Evolutionary conservation across 2,329 filamentous ascomycete species (phyloP).

Genomic region (Arthrobotrys sphaeroides): DNA sequence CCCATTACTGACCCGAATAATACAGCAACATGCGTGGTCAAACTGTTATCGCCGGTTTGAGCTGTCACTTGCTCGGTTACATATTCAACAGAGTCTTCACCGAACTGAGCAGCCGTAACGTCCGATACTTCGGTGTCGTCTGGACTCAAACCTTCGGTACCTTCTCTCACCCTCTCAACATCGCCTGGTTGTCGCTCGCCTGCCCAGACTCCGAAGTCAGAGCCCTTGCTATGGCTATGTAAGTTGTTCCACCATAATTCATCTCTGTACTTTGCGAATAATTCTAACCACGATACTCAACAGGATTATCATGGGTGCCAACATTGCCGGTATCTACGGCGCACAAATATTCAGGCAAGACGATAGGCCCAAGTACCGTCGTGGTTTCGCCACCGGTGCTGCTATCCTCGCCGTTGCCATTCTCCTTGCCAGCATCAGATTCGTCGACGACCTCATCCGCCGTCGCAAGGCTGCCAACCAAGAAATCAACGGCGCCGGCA

Average conservation of each 20-base stretch:
- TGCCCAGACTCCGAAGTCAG: conserved; percentile 69
- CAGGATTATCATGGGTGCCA: conserved; percentile 71
- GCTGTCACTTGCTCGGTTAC: conserved; percentile 66
- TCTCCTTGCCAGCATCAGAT: conserved; percentile 62
- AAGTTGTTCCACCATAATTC: conserved; percentile 55
- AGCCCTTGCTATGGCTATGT: conserved; percentile 70
- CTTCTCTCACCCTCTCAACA: conserved; percentile 69
- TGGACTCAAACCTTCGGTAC: conserved; percentile 69
- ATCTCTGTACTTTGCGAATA: neutral
- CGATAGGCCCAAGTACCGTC: conserved; percentile 66
- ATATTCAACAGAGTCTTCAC: conserved; percentile 68
- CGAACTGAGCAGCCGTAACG: conserved; percentile 62
- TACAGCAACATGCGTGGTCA: conserved; percentile 65
- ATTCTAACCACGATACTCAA: neutral
- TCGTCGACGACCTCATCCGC: conserved; percentile 62
- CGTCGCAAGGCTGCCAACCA: conserved; percentile 55
- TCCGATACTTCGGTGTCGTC: conserved; percentile 67
- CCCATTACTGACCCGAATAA: neutral
- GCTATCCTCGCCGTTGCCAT: conserved; percentile 64
- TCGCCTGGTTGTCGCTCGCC: conserved; percentile 69
- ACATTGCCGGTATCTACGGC: conserved; percentile 71
- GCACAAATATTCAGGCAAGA: conserved; percentile 69
- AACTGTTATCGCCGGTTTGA: conserved; percentile 66
- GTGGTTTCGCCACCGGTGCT: conserved; percentile 65
- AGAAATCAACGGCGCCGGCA: conserved; percentile 1